Evolutionary conservation across 2,329 filamentous ascomycete species (phyloP).

Genomic region (Penicillium sp.): DNA sequence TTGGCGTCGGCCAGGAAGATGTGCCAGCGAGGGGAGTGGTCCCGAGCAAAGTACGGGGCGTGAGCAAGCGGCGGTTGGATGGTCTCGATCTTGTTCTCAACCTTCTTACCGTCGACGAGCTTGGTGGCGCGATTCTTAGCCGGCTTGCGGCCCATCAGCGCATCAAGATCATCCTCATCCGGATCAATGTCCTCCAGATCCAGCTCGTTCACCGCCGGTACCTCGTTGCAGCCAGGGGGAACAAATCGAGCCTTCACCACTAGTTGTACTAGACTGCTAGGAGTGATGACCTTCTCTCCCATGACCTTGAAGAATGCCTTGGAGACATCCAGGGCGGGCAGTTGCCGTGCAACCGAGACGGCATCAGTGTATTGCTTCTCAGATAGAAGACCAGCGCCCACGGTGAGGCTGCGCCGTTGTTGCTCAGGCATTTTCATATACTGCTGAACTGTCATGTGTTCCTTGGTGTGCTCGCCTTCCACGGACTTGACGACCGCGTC

Average conservation of each 20-base stretch:
- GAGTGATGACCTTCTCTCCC: slow-evolving; percentile 87
- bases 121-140: slow-evolving; percentile 61
- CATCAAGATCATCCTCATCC: slow-evolving; percentile 85
- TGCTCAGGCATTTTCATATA: slow-evolving; percentile 81
- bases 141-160: slow-evolving; percentile 66
- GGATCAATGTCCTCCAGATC: slow-evolving; percentile 90
- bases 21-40: slow-evolving; percentile 87
- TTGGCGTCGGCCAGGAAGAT: slow-evolving; percentile 92
- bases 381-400: slow-evolving; percentile 64
- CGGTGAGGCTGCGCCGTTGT: slow-evolving; percentile 64
- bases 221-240: slow-evolving; percentile 70
- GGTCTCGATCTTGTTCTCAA: slow-evolving; percentile 56
- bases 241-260: slow-evolving; percentile 93
- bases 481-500: slow-evolving; percentile 49
- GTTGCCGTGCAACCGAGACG: slow-evolving; percentile 70
- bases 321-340: slow-evolving; percentile 77
- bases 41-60: slow-evolving; percentile 83
- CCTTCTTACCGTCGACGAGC: slow-evolving; percentile 47
- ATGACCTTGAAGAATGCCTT: slow-evolving; percentile 98
- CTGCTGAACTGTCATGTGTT: slow-evolving; percentile 72
- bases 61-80: slow-evolving; percentile 79
- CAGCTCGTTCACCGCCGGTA: slow-evolving; percentile 68
- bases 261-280: slow-evolving; percentile 84
- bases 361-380: slow-evolving; percentile 72
- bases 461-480: slow-evolving; percentile 59